A percentile compares a stretch with the other conserved stretches of the same genome.
Evolutionary conservation across 345 rosid species (phyloP).

Genomic region (Moricandia moricandioides): DNA sequence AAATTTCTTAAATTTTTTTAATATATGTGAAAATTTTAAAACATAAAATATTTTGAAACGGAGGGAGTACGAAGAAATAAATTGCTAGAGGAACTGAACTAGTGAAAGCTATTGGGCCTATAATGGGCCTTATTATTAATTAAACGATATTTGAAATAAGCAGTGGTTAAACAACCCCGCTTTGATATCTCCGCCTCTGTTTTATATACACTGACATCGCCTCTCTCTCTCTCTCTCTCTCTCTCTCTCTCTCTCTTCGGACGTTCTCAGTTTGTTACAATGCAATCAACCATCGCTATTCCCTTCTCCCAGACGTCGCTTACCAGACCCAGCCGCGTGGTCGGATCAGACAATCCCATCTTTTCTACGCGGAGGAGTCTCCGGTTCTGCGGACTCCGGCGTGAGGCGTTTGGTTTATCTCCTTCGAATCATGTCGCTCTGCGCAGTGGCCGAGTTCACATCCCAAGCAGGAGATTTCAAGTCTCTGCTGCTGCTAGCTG

Average conservation of each 20-base stretch:
- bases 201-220: constrained; percentile 34
- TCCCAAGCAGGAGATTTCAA: constrained; percentile 11
- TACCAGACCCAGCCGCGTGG: constrained; percentile 37
- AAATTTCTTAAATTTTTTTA: no score
- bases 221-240: constrained; percentile 10
- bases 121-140: constrained; percentile 31
- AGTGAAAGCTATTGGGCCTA: no score
- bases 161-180: no score
- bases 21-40: no score
- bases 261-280: constrained; percentile 31
- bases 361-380: constrained; percentile 51
- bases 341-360: constrained; percentile 27
- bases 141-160: constrained; percentile 44
- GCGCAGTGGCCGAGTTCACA: not conserved
- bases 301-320: constrained; percentile 46
- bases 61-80: no score
- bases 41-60: no score
- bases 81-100: no score
- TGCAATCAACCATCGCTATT: constrained; percentile 60
- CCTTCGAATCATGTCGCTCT: constrained; percentile 22
- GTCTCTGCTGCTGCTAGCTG: constrained; percentile 43
- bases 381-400: constrained; percentile 77
- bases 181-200: constrained; percentile 56
- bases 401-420: constrained; percentile 52
- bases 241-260: constrained; percentile 5